These are phyloP conservation scores for Colletotrichum sp. DNA, from an alignment of 2,329 filamentous ascomycete species.

Conservation along the genomic window DNA sequence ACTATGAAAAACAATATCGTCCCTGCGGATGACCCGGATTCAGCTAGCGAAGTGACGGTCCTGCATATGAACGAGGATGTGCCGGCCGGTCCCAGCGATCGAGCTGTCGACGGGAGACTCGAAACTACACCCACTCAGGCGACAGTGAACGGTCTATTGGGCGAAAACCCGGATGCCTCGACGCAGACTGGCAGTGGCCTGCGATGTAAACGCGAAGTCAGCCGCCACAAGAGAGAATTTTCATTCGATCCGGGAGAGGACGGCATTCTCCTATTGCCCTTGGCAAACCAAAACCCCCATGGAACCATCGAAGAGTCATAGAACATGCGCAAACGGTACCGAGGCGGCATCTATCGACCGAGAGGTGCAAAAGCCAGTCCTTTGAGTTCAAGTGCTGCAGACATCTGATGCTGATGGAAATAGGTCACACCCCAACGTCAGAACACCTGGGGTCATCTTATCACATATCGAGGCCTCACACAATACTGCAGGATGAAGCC, in stretches of 20 bases:
- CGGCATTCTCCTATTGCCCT: background rate
- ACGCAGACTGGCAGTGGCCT: background rate
- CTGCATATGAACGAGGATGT: background rate
- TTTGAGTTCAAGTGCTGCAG: background rate
- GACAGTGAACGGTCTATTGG: background rate
- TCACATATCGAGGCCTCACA: background rate
- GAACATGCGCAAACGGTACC: background rate
- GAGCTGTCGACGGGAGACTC: background rate
- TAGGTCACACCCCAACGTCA: background rate
- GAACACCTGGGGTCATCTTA: background rate
- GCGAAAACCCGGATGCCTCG: background rate
- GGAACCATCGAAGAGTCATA: background rate
- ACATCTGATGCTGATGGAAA: background rate
- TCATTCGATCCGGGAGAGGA: constrained; percentile 33
- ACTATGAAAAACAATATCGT: background rate
- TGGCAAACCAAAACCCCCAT: background rate
- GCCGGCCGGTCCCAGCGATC: background rate
- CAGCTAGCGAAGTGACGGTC: background rate
- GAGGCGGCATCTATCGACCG: background rate
- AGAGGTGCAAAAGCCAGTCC: background rate
- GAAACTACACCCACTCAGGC: background rate
- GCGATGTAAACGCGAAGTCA: background rate
- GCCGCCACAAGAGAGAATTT: constrained; percentile 28
- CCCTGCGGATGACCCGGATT: background rate
- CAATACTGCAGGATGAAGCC: background rate